phyloP scores from a whole-genome alignment of 305 asterid species.

The Fraxinus sp. region DNA sequence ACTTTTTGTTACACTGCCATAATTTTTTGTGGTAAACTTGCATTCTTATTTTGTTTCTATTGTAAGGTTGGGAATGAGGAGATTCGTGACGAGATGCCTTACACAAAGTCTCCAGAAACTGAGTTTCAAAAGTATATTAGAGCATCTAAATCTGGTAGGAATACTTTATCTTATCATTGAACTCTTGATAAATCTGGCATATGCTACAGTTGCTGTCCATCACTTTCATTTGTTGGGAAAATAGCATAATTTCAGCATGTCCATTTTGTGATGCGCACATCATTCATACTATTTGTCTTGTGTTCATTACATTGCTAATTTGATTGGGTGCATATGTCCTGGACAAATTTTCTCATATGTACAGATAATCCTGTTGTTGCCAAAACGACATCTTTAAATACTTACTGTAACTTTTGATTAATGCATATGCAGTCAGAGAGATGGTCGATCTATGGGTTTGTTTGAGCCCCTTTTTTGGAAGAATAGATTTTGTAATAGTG shows the following conservation, averaged over 20 bases:
- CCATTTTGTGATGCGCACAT: neutral
- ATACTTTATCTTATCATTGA: slow-evolving; percentile 10
- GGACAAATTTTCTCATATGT: neutral
- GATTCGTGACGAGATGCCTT: slow-evolving; percentile 57
- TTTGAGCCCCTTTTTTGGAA: neutral
- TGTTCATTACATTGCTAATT: slow-evolving; percentile 11
- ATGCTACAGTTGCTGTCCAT: slow-evolving; percentile 15
- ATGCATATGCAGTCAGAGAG: neutral
- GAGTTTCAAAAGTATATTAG: slow-evolving; percentile 72
- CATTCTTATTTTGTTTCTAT: slow-evolving; percentile 26
- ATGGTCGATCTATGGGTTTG: neutral
- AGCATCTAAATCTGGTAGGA: slow-evolving; percentile 59
- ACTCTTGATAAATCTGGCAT: slow-evolving; percentile 22
- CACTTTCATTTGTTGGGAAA: slow-evolving; percentile 6
- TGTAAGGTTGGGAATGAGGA: slow-evolving; percentile 60
- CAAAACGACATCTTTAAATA: neutral
- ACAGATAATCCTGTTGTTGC: slow-evolving; percentile 1
- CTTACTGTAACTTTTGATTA: neutral
- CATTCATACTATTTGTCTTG: slow-evolving; percentile 7
- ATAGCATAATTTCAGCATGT: neutral
- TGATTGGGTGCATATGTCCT: neutral
- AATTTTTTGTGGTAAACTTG: slow-evolving; percentile 14
- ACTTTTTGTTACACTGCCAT: slow-evolving; percentile 1
- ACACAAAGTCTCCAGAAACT: slow-evolving; percentile 49
- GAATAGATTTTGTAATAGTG: neutral